Percentiles rank a stretch among this genome's conserved stretches.
Evolutionary conservation across 2,329 filamentous ascomycete species (phyloP).

Genomic region (Gaeumannomyces sp.): DNA sequence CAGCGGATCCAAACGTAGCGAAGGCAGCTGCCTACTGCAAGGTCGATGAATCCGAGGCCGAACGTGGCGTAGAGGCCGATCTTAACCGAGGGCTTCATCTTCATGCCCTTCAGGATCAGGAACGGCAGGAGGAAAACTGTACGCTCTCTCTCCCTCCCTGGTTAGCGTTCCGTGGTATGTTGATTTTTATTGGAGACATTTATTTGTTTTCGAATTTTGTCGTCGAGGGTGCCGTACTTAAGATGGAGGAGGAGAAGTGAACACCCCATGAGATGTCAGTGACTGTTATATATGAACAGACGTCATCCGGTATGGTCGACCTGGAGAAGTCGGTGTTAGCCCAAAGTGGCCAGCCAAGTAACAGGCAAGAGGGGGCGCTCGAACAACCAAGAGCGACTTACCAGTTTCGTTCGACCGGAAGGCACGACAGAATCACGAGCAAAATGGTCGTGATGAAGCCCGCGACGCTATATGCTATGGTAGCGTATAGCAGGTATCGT

Average conservation of each 20-base stretch:
- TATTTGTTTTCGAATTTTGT: not conserved
- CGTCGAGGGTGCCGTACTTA: not conserved
- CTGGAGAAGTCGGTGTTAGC: not conserved
- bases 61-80: not conserved
- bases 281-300: not conserved
- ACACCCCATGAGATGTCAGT: not conserved
- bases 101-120: not conserved
- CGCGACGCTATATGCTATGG: not conserved
- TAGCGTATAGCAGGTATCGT: not conserved
- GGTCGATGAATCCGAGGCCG: not conserved
- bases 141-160: too few species aligned
- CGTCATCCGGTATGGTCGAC: not conserved
- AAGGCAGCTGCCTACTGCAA: not conserved
- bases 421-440: not conserved
- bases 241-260: not conserved
- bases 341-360: not conserved
- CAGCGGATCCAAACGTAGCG: not conserved
- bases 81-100: not conserved
- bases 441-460: not conserved
- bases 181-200: too few species aligned
- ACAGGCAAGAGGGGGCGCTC: not conserved
- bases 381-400: not conserved
- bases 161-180: too few species aligned
- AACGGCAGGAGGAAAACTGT: conserved; percentile 1
- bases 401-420: not conserved